A percentile compares a stretch with the other conserved stretches of the same genome.
phyloP scores from a whole-genome alignment of 1,284 basidiomycete species.

The Papiliotrema terrestris region DNA sequence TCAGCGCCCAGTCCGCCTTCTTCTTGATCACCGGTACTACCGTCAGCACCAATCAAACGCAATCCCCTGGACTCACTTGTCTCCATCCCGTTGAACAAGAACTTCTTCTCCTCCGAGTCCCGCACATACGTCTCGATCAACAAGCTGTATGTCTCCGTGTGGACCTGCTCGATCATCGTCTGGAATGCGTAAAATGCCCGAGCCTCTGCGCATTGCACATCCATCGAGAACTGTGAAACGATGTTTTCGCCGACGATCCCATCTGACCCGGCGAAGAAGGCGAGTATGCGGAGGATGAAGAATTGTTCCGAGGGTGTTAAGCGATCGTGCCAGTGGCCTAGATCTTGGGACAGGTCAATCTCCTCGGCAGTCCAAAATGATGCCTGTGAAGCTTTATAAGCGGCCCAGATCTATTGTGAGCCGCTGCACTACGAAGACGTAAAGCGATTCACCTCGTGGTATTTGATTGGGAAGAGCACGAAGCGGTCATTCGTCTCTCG shows the following conservation, averaged over 20 bases:
- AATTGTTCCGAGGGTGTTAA: slow-evolving; percentile 86
- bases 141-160: slow-evolving; percentile 58
- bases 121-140: slow-evolving; percentile 59
- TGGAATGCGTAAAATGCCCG: slow-evolving; percentile 97
- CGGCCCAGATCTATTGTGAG: slow-evolving; percentile 74
- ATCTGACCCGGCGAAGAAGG: slow-evolving; percentile 94
- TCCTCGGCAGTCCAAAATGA: slow-evolving; percentile 88
- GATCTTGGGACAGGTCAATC: slow-evolving; percentile 86
- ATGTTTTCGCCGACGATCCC: slow-evolving; percentile 95
- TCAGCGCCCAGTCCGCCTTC: slow-evolving; percentile 89
- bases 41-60: slow-evolving; percentile 6
- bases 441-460: slow-evolving; percentile 58
- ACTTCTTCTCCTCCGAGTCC: slow-evolving; percentile 53
- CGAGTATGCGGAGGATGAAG: slow-evolving; percentile 88
- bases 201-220: slow-evolving; percentile 90
- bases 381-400: slow-evolving; percentile 73
- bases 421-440: not conserved
- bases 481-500: slow-evolving; percentile 63
- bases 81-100: slow-evolving; percentile 56
- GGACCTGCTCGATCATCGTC: slow-evolving; percentile 82
- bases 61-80: slow-evolving; percentile 41
- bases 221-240: slow-evolving; percentile 87
- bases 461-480: slow-evolving; percentile 87
- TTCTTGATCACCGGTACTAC: slow-evolving; percentile 65
- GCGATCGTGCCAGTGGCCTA: slow-evolving; percentile 82